These are phyloP conservation scores for Saccharomycopsis oosterbeekiorum DNA, from an alignment of 805 yeast genomes.

Conservation along the genomic window DNA sequence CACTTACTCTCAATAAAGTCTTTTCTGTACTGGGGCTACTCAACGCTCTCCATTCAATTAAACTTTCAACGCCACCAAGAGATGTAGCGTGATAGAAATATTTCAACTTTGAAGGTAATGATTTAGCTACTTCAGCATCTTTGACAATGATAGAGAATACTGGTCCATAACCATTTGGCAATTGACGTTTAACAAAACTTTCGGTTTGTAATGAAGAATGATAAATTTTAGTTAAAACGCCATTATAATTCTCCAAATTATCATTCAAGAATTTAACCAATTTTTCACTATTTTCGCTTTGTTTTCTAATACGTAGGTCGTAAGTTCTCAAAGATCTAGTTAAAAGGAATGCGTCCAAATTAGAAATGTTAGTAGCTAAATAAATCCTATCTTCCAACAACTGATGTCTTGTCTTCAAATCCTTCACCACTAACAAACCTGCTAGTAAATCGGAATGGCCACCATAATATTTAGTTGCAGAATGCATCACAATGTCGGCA, in stretches of 20 bases:
- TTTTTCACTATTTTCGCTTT: constrained; percentile 50
- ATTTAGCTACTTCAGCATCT: constrained; percentile 44
- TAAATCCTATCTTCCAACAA: constrained; percentile 55
- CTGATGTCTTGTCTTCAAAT: constrained; percentile 32
- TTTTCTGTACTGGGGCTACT: constrained; percentile 49
- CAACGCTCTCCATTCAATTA: constrained; percentile 85
- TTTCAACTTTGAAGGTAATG: constrained; percentile 53
- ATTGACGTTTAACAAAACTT: constrained; percentile 52
- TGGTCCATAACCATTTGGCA: constrained; percentile 60
- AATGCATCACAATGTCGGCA: constrained; percentile 84
- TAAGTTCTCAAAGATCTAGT: constrained; percentile 75
- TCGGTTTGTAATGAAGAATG: constrained; percentile 78
- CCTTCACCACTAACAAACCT: constrained; percentile 67
- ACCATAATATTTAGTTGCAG: constrained; percentile 88
- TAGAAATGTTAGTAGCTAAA: constrained; percentile 73
- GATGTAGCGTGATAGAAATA: constrained; percentile 88
- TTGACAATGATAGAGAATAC: constrained; percentile 58
- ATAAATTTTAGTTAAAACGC: constrained; percentile 38
- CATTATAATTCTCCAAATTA: constrained; percentile 36
- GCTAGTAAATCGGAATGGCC: constrained; percentile 92
- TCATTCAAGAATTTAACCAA: constrained; percentile 51
- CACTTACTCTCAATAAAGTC: constrained; percentile 59
- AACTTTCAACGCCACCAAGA: constrained; percentile 83
- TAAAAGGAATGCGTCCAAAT: constrained; percentile 64
- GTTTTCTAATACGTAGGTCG: constrained; percentile 60